Base-by-base conservation (phyloP, 2,329 filamentous ascomycete genomes). In the Penicillium capsulatum region DNA sequence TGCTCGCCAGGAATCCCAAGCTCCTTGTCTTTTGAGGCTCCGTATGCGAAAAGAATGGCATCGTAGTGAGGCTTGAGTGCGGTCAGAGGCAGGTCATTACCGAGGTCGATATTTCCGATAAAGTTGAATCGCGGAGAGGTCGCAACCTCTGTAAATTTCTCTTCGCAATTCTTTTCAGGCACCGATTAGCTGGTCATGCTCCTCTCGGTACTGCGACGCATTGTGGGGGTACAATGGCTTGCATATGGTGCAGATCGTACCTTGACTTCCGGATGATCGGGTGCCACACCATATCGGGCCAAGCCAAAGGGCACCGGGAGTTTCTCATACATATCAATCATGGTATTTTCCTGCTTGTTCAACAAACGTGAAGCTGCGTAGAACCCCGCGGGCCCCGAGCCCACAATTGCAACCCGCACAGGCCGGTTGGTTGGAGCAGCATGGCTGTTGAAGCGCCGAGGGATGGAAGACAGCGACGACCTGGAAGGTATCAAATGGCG, bases 261-360 rank as follows among this genome's bases (percentile, higher is more conserved):
- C 80, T 98, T 98, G 52, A 98, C 92, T 69, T 98, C 91, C 0
- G 92, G 91, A 67, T 98, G 92, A 63, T 98, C 92, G 4, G 92
- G 92, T n/a, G 92, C 94, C 42, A 98, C 92, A 7, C 92, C 92
- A 59, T 92, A 95, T 39, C 92, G 77, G 34, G 94, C 90, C 39
- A 98, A 75, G 1, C 92, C 92, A 60, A 87, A 98, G 0, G 92
- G 92, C 3, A 94, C 89, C 0, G 92, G 92, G 27, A 97, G 70
- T 17, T 87, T 81, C 67, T 98, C 92, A 60, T 94, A 98, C 91
- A 98, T 97, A 66, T 97, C 91, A 15, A 98, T 77, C 35, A 78
- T 75, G 0, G 83, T 81, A 59, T 82, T 72, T 15, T 81, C 73
- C 26, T 92, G 74, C 56, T 82, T 86, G 38, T 79, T 77, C 74